A percentile compares a stretch with the other conserved stretches of the same genome.
These are phyloP conservation scores for Phialocephala subalpina DNA, from an alignment of 2,329 filamentous ascomycete genomes.

Conservation along the genomic window DNA sequence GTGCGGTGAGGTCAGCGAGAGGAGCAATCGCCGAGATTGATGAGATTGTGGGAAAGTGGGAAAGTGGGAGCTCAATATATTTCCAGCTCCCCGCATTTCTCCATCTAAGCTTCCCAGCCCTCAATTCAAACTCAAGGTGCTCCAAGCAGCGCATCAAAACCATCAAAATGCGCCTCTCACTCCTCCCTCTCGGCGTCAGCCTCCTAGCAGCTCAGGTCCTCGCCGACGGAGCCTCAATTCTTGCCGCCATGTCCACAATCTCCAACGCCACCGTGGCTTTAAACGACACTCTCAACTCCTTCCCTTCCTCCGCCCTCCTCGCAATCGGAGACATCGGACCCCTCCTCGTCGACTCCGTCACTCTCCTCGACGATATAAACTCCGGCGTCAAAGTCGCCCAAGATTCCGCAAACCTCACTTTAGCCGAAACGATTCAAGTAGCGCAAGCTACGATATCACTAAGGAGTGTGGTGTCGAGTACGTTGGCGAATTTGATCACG, in stretches of 20 bases:
- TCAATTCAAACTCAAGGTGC: not conserved
- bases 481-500: conserved; percentile 45
- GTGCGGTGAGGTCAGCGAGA: conserved; percentile 3
- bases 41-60: not conserved
- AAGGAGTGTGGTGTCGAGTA: conserved; percentile 56
- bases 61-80: conserved; percentile 4
- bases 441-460: conserved; percentile 54
- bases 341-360: conserved; percentile 48
- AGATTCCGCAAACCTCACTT: conserved; percentile 48
- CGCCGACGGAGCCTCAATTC: conserved; percentile 36
- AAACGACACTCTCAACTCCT: conserved; percentile 30
- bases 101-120: not conserved
- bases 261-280: conserved; percentile 31
- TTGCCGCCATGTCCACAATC: conserved; percentile 34
- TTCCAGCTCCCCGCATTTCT: not conserved
- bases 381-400: conserved; percentile 48
- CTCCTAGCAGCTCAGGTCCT: conserved; percentile 32
- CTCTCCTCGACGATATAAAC: conserved; percentile 51
- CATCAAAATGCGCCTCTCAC: conserved; percentile 31
- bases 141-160: not conserved
- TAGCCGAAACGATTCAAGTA: conserved; percentile 47
- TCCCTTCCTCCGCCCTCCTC: conserved; percentile 21
- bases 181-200: conserved; percentile 24
- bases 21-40: not conserved
- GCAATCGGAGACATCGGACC: conserved; percentile 37